Conservation (phyloP, 2,329 filamentous ascomycete genomes). For the Bimuria novae-zelandiae region DNA sequence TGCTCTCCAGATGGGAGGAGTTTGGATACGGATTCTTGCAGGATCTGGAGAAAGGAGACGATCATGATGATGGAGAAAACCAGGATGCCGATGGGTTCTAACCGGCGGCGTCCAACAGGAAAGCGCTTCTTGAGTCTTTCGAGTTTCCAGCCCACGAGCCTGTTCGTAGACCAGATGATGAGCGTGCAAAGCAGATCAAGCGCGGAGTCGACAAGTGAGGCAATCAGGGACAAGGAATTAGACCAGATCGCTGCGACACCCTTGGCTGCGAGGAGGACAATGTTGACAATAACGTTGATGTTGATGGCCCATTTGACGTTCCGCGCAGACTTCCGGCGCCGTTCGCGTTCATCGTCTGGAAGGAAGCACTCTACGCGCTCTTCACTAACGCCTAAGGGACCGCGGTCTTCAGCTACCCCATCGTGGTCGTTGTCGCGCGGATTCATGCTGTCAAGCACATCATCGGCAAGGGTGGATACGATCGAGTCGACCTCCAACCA, state of each 20-base stretch:
- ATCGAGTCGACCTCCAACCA: constrained; percentile 64
- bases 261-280: constrained; percentile 61
- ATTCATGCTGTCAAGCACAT: constrained; percentile 64
- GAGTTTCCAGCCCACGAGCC: neutral
- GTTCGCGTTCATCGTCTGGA: constrained; percentile 59
- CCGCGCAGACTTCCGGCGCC: constrained; percentile 52
- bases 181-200: constrained; percentile 64
- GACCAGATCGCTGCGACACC: constrained; percentile 60
- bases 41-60: constrained; percentile 64
- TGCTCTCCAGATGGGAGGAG: constrained; percentile 57
- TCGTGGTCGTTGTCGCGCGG: constrained; percentile 61
- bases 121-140: constrained; percentile 57
- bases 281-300: constrained; percentile 65
- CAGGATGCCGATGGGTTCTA: constrained; percentile 66
- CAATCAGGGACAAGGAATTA: constrained; percentile 64
- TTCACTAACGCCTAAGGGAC: constrained; percentile 54
- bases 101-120: constrained; percentile 56
- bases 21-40: constrained; percentile 64
- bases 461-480: constrained; percentile 60
- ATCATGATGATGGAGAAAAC: constrained; percentile 68
- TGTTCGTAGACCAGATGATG: constrained; percentile 56
- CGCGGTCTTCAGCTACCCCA: constrained; percentile 58
- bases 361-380: constrained; percentile 61
- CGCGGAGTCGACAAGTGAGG: constrained; percentile 65
- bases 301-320: constrained; percentile 63